Percentiles rank a stretch among this genome's conserved stretches.
Evolutionary conservation across 2,329 filamentous ascomycete genomes (phyloP).

Genomic region (Thielaviopsis punctulata): DNA sequence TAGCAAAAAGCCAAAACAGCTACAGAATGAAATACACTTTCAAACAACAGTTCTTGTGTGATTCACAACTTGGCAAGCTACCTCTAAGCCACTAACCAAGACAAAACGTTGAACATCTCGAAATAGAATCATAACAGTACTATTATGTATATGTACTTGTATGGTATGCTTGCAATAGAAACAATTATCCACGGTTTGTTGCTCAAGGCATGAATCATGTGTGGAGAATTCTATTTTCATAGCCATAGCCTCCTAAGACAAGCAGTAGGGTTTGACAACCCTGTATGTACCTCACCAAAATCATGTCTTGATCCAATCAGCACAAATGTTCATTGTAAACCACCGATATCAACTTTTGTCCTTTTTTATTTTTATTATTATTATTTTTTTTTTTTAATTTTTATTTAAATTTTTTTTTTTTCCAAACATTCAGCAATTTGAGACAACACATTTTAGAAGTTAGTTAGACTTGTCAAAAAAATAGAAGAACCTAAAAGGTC

Average conservation of each 20-base stretch:
- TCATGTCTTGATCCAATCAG: not conserved
- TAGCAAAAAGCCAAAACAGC: not conserved
- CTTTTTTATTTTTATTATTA: too few relatives aligned
- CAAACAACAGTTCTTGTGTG: too few relatives aligned
- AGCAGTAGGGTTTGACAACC: not conserved
- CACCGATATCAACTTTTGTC: too few relatives aligned
- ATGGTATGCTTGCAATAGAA: not conserved
- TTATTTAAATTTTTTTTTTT: too few relatives aligned
- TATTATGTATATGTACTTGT: not conserved
- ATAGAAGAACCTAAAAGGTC: not conserved
- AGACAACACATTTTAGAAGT: too few relatives aligned
- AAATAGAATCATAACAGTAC: not conserved
- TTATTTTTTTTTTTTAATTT: too few relatives aligned
- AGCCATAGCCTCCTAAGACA: not conserved
- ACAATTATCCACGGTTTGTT: not conserved
- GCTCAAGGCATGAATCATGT: not conserved
- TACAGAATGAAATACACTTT: too few relatives aligned
- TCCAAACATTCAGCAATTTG: too few relatives aligned
- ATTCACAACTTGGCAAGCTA: too few relatives aligned
- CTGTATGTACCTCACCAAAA: not conserved
- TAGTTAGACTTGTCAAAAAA: too few relatives aligned
- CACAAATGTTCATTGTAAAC: too few relatives aligned
- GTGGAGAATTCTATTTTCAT: not conserved
- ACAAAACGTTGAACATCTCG: not conserved
- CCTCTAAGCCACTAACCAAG: too few relatives aligned